Percentiles rank a stretch among this genome's conserved stretches.
Conservation (phyloP, 2,329 filamentous ascomycete species). For the Sclerotinia sclerotiorum region DNA sequence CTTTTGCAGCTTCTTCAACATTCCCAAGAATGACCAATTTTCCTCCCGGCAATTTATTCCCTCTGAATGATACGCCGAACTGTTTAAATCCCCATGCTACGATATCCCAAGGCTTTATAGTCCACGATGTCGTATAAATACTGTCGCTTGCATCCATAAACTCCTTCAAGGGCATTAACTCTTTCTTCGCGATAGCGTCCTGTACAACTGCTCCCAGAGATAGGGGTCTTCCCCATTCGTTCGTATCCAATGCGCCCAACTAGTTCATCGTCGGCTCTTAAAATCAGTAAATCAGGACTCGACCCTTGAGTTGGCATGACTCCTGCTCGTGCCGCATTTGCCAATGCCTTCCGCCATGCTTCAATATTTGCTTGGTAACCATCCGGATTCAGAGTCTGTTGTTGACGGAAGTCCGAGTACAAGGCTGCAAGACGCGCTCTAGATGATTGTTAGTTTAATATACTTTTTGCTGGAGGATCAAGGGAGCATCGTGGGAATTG, state of each 20-base stretch:
- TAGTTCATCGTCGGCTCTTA: slow-evolving; percentile 62
- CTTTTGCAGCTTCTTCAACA: slow-evolving; percentile 58
- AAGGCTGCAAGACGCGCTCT: slow-evolving; percentile 79
- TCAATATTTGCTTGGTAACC: slow-evolving; percentile 77
- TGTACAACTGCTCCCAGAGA: slow-evolving; percentile 74
- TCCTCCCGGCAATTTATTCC: slow-evolving; percentile 58
- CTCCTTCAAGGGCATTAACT: slow-evolving; percentile 67
- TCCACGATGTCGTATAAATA: slow-evolving; percentile 76
- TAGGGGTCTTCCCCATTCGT: slow-evolving; percentile 77
- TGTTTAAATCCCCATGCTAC: slow-evolving; percentile 74
- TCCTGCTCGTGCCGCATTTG: slow-evolving; percentile 66
- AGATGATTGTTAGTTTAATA: slow-evolving; percentile 21
- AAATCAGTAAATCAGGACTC: slow-evolving; percentile 50
- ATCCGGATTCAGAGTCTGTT: slow-evolving; percentile 76
- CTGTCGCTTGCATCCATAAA: slow-evolving; percentile 67
- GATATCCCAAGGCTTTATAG: slow-evolving; percentile 63
- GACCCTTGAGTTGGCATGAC: slow-evolving; percentile 46
- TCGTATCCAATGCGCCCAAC: slow-evolving; percentile 69
- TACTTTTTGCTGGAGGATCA: slow-evolving; percentile 11
- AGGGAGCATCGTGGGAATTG: not conserved
- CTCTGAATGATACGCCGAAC: slow-evolving; percentile 58
- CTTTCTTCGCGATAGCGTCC: slow-evolving; percentile 68
- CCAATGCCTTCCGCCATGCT: slow-evolving; percentile 75
- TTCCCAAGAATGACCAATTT: slow-evolving; percentile 66
- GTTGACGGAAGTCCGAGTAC: slow-evolving; percentile 81